Evolutionary conservation across 257 asterid species (phyloP).

Genomic region (Gentiana macrophylla): DNA sequence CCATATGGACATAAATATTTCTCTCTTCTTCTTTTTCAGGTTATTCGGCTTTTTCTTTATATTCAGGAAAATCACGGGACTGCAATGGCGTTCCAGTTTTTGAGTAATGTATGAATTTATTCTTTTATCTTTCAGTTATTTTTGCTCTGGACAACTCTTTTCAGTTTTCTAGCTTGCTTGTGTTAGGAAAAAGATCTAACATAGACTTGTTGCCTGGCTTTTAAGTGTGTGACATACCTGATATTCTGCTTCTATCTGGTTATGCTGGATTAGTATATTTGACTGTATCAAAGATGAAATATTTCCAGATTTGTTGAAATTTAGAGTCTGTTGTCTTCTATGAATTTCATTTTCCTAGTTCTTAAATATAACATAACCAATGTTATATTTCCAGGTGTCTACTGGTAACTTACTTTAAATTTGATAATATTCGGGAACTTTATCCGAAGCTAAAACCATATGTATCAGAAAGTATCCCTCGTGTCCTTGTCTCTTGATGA

Average conservation of each 20-base stretch:
- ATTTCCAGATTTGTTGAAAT: background rate
- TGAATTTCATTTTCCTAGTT: no score
- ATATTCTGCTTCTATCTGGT: background rate
- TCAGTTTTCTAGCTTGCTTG: background rate
- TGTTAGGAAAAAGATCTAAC: background rate
- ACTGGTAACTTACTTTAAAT: no score
- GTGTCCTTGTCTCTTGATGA: no score
- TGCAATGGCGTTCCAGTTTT: slow-evolving; percentile 71
- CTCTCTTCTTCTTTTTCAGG: slow-evolving; percentile 34
- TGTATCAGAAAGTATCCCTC: no score
- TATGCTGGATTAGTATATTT: background rate
- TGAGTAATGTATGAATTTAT: slow-evolving; percentile 67
- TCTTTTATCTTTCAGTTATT: slow-evolving; percentile 14
- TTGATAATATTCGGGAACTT: no score
- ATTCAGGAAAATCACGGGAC: slow-evolving; percentile 79
- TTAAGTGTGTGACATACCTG: background rate
- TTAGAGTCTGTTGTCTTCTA: no score
- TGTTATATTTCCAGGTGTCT: no score
- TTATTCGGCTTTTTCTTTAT: slow-evolving; percentile 71
- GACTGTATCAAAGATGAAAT: background rate
- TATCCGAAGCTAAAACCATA: no score
- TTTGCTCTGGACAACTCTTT: background rate
- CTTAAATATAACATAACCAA: no score
- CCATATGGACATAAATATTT: no score
- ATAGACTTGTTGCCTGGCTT: slow-evolving; percentile 4